phyloP scores from a whole-genome alignment of 176 grass and related monocot species.

The Aegilops tauschii region DNA sequence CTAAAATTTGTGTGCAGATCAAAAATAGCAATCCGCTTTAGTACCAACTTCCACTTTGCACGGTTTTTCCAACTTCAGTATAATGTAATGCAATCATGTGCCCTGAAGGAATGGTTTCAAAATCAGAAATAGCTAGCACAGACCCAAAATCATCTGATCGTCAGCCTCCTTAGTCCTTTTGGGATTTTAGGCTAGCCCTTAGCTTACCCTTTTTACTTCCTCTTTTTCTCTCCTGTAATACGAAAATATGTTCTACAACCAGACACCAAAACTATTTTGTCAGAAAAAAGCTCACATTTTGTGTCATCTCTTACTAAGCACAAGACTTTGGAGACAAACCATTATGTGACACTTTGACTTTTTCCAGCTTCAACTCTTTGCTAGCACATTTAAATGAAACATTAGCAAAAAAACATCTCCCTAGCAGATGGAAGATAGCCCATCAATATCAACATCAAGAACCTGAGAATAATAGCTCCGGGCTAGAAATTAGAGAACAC shows the following conservation, averaged over 20 bases:
- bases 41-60: no score
- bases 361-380: slow-evolving; percentile 38
- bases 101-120: no score
- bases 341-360: slow-evolving; percentile 47
- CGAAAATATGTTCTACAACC: slow-evolving; percentile 33
- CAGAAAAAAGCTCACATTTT: slow-evolving; percentile 28
- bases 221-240: background rate
- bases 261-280: slow-evolving; percentile 18
- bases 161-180: no score
- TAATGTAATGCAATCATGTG: no score
- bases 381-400: slow-evolving; percentile 57
- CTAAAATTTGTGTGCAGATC: no score
- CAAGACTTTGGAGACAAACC: slow-evolving; percentile 41
- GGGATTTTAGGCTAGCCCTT: no score
- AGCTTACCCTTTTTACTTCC: no score
- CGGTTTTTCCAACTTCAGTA: no score
- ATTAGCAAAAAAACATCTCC: slow-evolving; percentile 86
- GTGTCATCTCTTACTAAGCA: slow-evolving; percentile 32
- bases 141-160: no score
- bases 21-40: no score
- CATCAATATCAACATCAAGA: slow-evolving; percentile 36
- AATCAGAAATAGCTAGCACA: no score
- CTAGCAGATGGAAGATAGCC: slow-evolving; percentile 68
- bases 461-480: slow-evolving; percentile 25
- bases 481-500: no score